A percentile compares a stretch with the other conserved stretches of the same genome.
phyloP scores from a whole-genome alignment of 2,329 filamentous ascomycete genomes.

The Pleomassaria siparia region DNA sequence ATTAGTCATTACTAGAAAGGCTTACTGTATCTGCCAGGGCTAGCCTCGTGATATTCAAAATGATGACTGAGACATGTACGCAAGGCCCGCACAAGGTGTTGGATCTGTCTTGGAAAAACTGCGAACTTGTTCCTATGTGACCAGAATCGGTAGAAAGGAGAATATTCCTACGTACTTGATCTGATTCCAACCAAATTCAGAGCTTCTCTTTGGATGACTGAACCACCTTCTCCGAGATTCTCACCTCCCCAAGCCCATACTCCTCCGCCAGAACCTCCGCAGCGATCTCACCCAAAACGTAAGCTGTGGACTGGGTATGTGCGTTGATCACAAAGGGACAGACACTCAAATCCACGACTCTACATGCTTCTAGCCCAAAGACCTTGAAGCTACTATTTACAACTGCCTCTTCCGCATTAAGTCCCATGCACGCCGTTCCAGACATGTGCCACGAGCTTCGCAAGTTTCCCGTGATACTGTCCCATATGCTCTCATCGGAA shows the following conservation, averaged over 20 bases:
- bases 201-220: slow-evolving; percentile 17
- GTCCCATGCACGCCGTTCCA: slow-evolving; percentile 28
- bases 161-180: no score
- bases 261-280: slow-evolving; percentile 10
- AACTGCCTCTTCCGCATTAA: slow-evolving; percentile 49
- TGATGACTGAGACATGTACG: no score
- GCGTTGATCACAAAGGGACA: slow-evolving; percentile 47
- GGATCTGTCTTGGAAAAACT: no score
- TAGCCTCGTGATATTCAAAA: no score
- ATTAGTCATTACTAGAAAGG: no score
- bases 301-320: slow-evolving; percentile 53
- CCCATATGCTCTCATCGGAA: slow-evolving; percentile 51
- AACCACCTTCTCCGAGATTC: background rate
- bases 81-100: no score
- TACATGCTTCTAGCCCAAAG: slow-evolving; percentile 51
- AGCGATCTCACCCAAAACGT: slow-evolving; percentile 29
- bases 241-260: slow-evolving; percentile 9
- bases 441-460: slow-evolving; percentile 29
- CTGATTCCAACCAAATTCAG: background rate
- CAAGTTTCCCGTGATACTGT: slow-evolving; percentile 15
- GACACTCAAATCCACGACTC: slow-evolving; percentile 43
- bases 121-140: no score
- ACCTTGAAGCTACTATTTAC: slow-evolving; percentile 49
- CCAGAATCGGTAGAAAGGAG: no score
- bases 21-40: no score